Evolutionary conservation across 257 asterid genomes (phyloP).

Genomic region (Thymus mandschuricus): DNA sequence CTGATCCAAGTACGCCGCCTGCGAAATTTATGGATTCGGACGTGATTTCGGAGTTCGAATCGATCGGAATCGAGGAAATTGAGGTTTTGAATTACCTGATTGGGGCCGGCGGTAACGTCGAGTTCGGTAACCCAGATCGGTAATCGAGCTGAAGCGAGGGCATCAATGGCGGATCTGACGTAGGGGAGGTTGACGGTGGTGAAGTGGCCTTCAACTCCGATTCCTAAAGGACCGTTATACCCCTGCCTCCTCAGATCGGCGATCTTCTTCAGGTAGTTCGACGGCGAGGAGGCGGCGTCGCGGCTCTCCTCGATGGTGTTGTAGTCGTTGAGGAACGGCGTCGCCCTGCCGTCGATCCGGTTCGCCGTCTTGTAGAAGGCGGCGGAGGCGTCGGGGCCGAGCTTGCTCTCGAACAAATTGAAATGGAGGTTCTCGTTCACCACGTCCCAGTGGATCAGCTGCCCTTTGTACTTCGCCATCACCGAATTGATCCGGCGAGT

Average conservation of each 20-base stretch:
- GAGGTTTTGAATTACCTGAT: constrained; percentile 40
- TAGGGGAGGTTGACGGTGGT: constrained; percentile 39
- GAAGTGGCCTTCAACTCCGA: constrained; percentile 70
- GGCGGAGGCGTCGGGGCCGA: constrained; percentile 40
- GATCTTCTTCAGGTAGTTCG: constrained; percentile 49
- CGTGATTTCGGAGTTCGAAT: not conserved
- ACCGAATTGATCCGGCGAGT: constrained; percentile 39
- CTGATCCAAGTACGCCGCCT: constrained; percentile 49
- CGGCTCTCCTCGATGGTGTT: constrained; percentile 56
- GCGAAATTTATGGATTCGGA: not conserved
- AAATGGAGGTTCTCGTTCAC: constrained; percentile 53
- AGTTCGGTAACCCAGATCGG: constrained; percentile 80
- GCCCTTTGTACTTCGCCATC: constrained; percentile 42
- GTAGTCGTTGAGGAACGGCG: constrained; percentile 65
- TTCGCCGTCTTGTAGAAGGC: constrained; percentile 38
- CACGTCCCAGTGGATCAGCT: constrained; percentile 53
- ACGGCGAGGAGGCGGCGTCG: constrained; percentile 47
- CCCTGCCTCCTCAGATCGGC: constrained; percentile 44
- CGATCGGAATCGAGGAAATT: not conserved
- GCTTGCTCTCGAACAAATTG: constrained; percentile 47
- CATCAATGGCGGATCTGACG: constrained; percentile 51
- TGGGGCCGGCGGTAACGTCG: constrained; percentile 48
- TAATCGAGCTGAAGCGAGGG: constrained; percentile 47
- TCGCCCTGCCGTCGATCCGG: constrained; percentile 38
- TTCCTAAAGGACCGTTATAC: constrained; percentile 56